A percentile compares a stretch with the other conserved stretches of the same genome.
These are phyloP conservation scores for Aphanomyces euteiches DNA, from an alignment of 352 stramenopile species.

Conservation along the genomic window DNA sequence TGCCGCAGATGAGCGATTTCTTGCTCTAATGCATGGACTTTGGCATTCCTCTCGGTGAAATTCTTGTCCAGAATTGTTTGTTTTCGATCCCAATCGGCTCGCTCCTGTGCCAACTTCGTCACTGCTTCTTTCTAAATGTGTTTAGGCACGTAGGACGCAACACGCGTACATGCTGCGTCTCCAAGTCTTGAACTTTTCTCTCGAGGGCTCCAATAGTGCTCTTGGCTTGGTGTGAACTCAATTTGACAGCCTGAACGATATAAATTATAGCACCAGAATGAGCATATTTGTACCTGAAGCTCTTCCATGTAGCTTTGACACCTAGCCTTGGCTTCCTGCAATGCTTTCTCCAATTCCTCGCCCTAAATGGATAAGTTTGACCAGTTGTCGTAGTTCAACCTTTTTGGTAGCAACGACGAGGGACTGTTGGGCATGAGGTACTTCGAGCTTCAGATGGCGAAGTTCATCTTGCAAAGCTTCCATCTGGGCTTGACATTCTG, in stretches of 20 bases:
- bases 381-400: not conserved
- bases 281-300: conserved; percentile 30
- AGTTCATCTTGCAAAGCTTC: conserved; percentile 16
- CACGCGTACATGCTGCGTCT: conserved; percentile 22
- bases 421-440: not conserved
- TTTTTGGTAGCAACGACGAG: conserved; percentile 8
- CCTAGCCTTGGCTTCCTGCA: conserved; percentile 37
- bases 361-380: conserved; percentile 2
- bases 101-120: not conserved
- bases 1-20: conserved; percentile 35
- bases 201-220: conserved; percentile 11
- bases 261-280: not conserved
- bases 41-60: not conserved
- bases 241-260: conserved; percentile 21
- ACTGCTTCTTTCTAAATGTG: conserved; percentile 10
- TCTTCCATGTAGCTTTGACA: conserved; percentile 47
- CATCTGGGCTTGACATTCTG: not conserved
- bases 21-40: conserved; percentile 19
- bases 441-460: conserved; percentile 2
- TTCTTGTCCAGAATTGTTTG: conserved; percentile 10
- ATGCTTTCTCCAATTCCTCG: conserved; percentile 11
- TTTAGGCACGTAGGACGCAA: not conserved
- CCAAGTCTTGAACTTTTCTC: conserved; percentile 23
- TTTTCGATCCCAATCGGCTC: conserved; percentile 15
- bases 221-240: conserved; percentile 22